Conservation (phyloP, 2,329 filamentous ascomycete genomes). For the Penicillium frequentans region DNA sequence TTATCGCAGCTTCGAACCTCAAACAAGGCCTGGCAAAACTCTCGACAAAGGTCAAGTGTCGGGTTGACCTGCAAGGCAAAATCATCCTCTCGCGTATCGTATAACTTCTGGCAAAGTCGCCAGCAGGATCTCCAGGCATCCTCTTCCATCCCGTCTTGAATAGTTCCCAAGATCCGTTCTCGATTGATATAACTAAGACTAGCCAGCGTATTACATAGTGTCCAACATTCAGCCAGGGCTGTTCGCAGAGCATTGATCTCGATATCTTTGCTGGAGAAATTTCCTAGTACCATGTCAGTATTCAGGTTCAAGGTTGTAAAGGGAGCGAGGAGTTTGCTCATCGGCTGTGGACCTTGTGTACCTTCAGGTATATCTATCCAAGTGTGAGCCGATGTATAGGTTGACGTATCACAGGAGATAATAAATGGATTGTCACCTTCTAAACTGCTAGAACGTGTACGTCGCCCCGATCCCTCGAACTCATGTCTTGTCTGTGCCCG, state of each 20-base stretch:
- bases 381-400: constrained; percentile 12
- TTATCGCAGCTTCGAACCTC: constrained; percentile 78
- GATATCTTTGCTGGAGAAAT: constrained; percentile 53
- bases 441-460: constrained; percentile 67
- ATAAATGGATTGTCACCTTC: constrained; percentile 57
- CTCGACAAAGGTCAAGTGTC: constrained; percentile 82
- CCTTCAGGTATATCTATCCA: constrained; percentile 37
- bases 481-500: constrained; percentile 81
- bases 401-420: background rate
- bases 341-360: constrained; percentile 4
- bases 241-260: constrained; percentile 67
- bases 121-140: constrained; percentile 93
- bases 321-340: constrained; percentile 17
- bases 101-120: constrained; percentile 86
- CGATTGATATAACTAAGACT: constrained; percentile 82
- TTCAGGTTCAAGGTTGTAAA: constrained; percentile 15
- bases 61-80: constrained; percentile 67
- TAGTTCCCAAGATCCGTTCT: constrained; percentile 73
- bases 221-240: constrained; percentile 88
- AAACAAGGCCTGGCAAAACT: constrained; percentile 90
- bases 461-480: constrained; percentile 56
- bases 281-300: constrained; percentile 33
- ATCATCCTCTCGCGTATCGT: constrained; percentile 74
- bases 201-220: constrained; percentile 85
- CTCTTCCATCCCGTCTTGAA: constrained; percentile 75